Evolutionary conservation across 2,329 filamentous ascomycete species (phyloP).

Genomic region (Hypoxylon sp.): DNA sequence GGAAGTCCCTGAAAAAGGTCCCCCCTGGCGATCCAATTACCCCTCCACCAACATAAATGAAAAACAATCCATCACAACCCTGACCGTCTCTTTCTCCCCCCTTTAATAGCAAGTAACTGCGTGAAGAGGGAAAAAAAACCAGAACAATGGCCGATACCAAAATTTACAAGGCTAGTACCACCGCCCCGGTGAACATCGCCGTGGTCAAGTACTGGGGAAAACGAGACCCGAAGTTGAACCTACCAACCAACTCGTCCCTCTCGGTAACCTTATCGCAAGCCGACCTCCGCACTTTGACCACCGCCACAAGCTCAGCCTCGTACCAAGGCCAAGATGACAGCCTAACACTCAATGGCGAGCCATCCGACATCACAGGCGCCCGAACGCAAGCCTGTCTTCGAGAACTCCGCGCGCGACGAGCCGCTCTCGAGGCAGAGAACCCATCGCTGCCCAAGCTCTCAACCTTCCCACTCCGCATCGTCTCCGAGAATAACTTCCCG

Average conservation of each 20-base stretch:
- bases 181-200: conserved; percentile 96
- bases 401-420: conserved; percentile 80
- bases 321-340: conserved; percentile 72
- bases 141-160: conserved; percentile 55
- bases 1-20: conserved; percentile 15
- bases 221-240: conserved; percentile 90
- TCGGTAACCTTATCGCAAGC: conserved; percentile 94
- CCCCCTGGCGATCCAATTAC: conserved; percentile 20
- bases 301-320: conserved; percentile 83
- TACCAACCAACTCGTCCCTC: conserved; percentile 97
- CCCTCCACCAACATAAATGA: conserved; percentile 23
- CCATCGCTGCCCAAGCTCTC: conserved; percentile 83
- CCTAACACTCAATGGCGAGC: conserved; percentile 83
- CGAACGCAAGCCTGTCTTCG: conserved; percentile 95
- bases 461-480: conserved; percentile 78
- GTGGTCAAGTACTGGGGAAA: conserved; percentile 99
- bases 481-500: conserved; percentile 98
- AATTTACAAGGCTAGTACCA: conserved; percentile 92
- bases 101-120: not conserved
- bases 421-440: conserved; percentile 76
- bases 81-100: conserved; percentile 23
- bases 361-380: conserved; percentile 85
- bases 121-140: no score
- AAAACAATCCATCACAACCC: conserved; percentile 6
- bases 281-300: conserved; percentile 94